Base-by-base conservation (phyloP, 2,329 filamentous ascomycete genomes). In the Xylaria sp. region DNA sequence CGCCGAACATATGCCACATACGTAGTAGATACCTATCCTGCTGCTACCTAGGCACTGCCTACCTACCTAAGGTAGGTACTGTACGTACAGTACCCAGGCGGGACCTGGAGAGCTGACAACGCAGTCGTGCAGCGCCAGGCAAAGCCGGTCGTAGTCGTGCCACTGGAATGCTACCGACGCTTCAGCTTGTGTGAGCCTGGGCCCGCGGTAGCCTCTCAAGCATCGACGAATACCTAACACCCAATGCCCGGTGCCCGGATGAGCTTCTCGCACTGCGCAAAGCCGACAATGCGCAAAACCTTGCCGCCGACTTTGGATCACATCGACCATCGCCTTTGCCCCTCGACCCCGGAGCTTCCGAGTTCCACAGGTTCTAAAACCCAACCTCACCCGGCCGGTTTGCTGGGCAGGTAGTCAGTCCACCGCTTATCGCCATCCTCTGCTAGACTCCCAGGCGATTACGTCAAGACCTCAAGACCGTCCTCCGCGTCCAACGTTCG, bases 261-360 rank as follows among this genome's bases (percentile, higher is more conserved):
- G 25, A 52, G 54, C 58, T 56, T 46, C 51, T 51, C 54, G 63
- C 56, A 57, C 38, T 63, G 63, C 63, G 63, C 63, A 63, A 58
- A 52, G 21, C 48, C 38, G 23, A 35, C 35, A 35, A 17, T 58
- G 60, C 57, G 60, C 54, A 61, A 52, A 63, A 49, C 56, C 17
- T 47, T 52, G 44, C 37, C 49, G 38, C 35, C 10, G 40, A 41
- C 25, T 51, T 29, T n/a, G 25, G 25, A 43, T 47, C 60, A 52
- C 21, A 9, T 38, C 53, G 27, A 37, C 11, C 29, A 37, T 17
- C 40, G 25, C n/a, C 29, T 51, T 38, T 21, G 10, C 47, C 19
- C 27, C 37, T 37, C 17, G 38, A 46, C 55, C n/a, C 40, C 41
- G 25, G 11, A 35, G 2, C 27, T 38, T 17, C 23, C n/a, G 41